phyloP scores from a whole-genome alignment of 2,329 filamentous ascomycete genomes.

The Bertia moriformis region DNA sequence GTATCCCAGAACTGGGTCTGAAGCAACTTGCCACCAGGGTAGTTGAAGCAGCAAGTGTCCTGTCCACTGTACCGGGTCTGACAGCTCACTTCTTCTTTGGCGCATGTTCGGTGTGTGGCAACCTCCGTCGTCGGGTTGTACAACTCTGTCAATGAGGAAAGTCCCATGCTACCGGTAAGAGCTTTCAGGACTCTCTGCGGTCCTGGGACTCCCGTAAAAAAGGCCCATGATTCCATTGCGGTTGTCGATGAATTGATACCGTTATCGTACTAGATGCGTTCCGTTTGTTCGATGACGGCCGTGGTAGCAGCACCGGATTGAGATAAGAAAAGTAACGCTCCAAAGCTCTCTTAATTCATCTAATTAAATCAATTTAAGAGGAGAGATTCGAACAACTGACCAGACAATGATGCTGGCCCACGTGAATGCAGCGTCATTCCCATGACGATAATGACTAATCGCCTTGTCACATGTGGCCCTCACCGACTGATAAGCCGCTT shows the following conservation, averaged over 20 bases:
- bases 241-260: too few species aligned
- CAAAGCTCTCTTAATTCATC: too few species aligned
- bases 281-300: too few species aligned
- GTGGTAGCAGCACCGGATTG: too few species aligned
- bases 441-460: not conserved
- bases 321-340: too few species aligned
- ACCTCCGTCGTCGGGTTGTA: not conserved
- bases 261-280: too few species aligned
- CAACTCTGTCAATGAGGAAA: not conserved
- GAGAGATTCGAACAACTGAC: too few species aligned
- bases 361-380: too few species aligned
- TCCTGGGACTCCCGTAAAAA: not conserved
- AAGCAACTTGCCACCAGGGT: constrained; percentile 56
- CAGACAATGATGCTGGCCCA: not conserved
- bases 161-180: not conserved
- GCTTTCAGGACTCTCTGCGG: not conserved
- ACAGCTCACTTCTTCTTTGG: not conserved
- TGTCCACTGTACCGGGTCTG: constrained; percentile 6
- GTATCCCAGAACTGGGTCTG: constrained; percentile 71
- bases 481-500: not conserved
- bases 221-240: too few species aligned
- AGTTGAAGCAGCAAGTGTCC: constrained; percentile 62
- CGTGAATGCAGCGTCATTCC: not conserved
- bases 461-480: not conserved
- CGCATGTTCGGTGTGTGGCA: not conserved